Evolutionary conservation across 306 rosid genomes (phyloP).

Genomic region (Rubus idaeus): DNA sequence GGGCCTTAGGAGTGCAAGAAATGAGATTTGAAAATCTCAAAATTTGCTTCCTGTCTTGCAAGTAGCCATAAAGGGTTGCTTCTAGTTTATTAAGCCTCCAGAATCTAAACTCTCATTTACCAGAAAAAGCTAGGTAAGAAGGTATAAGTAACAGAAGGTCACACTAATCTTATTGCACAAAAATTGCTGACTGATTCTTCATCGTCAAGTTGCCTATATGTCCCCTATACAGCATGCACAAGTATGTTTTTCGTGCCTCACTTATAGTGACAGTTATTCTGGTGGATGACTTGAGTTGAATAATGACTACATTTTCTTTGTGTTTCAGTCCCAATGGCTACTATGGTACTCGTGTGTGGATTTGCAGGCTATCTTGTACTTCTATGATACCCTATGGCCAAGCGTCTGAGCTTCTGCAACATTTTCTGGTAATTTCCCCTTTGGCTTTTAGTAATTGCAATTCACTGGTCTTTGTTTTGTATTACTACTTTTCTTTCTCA

Average conservation of each 20-base stretch:
- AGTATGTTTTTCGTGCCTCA: not conserved
- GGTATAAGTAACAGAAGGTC: not conserved
- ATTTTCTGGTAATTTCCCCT: conserved; percentile 56
- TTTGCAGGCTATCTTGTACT: conserved; percentile 36
- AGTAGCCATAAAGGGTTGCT: not conserved
- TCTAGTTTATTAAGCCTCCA: not conserved
- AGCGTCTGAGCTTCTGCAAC: conserved; percentile 57
- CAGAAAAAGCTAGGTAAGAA: not conserved
- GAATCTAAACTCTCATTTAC: not conserved
- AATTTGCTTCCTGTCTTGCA: not conserved
- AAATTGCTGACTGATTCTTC: not conserved
- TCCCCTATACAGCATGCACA: not conserved
- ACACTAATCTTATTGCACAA: not conserved
- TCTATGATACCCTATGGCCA: conserved; percentile 39
- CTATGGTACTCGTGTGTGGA: conserved; percentile 31
- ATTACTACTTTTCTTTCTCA: conserved; percentile 43
- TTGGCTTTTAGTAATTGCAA: conserved; percentile 44
- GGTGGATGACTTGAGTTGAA: not conserved
- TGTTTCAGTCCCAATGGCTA: conserved; percentile 34
- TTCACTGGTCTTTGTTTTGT: conserved; percentile 56
- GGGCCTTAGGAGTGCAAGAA: conserved; percentile 8
- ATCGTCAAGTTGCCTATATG: not conserved
- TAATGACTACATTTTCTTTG: conserved; percentile 7
- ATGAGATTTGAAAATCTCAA: not conserved
- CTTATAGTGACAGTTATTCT: not conserved